phyloP scores from a whole-genome alignment of 108 stramenopile species.

The Nitzschia sp. region DNA sequence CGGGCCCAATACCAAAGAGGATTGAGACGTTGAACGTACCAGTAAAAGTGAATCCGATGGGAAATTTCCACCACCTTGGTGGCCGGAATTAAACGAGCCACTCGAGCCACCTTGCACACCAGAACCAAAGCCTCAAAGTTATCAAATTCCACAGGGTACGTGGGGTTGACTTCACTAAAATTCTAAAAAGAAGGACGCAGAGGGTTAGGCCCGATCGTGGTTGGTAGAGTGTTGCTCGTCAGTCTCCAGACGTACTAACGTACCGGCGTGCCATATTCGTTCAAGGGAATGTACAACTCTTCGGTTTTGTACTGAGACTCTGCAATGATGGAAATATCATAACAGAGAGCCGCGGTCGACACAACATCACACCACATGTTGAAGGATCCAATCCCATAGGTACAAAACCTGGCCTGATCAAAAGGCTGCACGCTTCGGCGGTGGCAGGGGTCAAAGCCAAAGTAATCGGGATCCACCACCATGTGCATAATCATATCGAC shows the following conservation, averaged over 20 bases:
- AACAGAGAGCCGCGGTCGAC: constrained; percentile 49
- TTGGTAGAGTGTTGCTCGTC: neutral
- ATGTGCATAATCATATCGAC: constrained; percentile 54
- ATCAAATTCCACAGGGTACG: constrained; percentile 11
- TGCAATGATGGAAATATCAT: constrained; percentile 54
- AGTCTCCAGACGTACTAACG: constrained; percentile 37
- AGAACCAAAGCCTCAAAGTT: constrained; percentile 36
- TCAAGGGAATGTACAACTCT: constrained; percentile 17
- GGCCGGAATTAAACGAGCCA: constrained; percentile 61
- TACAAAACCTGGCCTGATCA: constrained; percentile 20
- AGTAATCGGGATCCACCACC: constrained; percentile 47
- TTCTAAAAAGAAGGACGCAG: neutral
- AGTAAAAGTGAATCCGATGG: constrained; percentile 31
- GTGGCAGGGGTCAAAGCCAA: constrained; percentile 22
- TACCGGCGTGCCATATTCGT: constrained; percentile 50
- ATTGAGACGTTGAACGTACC: constrained; percentile 27
- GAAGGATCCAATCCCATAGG: constrained; percentile 48
- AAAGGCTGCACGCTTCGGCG: constrained; percentile 23
- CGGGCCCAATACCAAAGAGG: constrained; percentile 30
- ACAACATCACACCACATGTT: constrained; percentile 67
- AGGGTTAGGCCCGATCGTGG: neutral
- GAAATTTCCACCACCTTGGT: constrained; percentile 38
- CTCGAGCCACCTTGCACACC: constrained; percentile 48
- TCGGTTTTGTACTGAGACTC: neutral
- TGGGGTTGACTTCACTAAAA: neutral